Percentiles rank a stretch among this genome's conserved stretches.
These are phyloP conservation scores for Tetrapisispora pingtungensis DNA, from an alignment of 805 yeast genomes.

Conservation along the genomic window DNA sequence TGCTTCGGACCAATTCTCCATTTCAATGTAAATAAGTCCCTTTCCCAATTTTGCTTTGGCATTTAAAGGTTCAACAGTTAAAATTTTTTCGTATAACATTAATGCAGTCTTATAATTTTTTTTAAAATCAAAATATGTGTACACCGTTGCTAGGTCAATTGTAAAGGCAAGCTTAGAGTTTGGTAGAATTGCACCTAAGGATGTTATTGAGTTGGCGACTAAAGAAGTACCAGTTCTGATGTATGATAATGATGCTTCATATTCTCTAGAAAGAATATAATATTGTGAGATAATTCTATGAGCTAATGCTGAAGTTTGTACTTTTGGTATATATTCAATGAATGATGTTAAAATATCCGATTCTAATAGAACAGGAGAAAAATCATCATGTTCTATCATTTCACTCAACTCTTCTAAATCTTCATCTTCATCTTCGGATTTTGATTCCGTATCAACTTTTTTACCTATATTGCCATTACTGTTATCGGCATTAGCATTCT, in stretches of 20 bases:
- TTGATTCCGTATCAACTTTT: slow-evolving; percentile 7
- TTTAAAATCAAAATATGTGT: slow-evolving; percentile 84
- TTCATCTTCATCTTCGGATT: slow-evolving; percentile 5
- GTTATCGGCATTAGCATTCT: too few relatives aligned
- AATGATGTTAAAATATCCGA: slow-evolving; percentile 43
- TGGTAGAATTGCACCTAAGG: slow-evolving; percentile 38
- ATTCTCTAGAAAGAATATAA: slow-evolving; percentile 52
- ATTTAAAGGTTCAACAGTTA: slow-evolving; percentile 37
- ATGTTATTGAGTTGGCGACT: slow-evolving; percentile 38
- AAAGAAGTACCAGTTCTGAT: slow-evolving; percentile 52
- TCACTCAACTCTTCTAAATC: slow-evolving; percentile 20
- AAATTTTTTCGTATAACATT: slow-evolving; percentile 55
- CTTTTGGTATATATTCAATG: slow-evolving; percentile 40
- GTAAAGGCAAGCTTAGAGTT: slow-evolving; percentile 51
- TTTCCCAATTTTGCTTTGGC: slow-evolving; percentile 68
- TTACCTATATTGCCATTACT: slow-evolving; percentile 1
- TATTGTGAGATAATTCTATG: slow-evolving; percentile 55
- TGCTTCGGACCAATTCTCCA: slow-evolving; percentile 49
- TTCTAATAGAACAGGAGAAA: slow-evolving; percentile 15
- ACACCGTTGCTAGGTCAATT: slow-evolving; percentile 60
- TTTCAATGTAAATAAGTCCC: slow-evolving; percentile 65
- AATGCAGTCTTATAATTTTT: slow-evolving; percentile 72
- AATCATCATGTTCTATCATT: slow-evolving; percentile 20
- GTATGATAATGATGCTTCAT: slow-evolving; percentile 47
- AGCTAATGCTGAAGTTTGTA: slow-evolving; percentile 44